Base-by-base conservation (phyloP, 495 filamentous ascomycete species). In the Massariosphaeria phaeospora region DNA sequence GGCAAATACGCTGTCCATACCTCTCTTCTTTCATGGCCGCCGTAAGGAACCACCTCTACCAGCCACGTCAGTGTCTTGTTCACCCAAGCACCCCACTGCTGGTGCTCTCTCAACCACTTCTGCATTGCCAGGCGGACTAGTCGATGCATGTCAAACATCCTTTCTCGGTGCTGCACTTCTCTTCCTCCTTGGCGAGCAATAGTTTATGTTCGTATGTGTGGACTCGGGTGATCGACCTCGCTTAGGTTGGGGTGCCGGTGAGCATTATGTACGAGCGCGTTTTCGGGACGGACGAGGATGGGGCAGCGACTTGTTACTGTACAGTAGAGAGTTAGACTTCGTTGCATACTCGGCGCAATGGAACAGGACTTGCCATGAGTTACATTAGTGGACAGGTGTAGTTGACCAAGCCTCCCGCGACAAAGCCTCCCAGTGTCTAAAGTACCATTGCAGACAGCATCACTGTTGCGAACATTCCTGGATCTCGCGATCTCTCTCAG, bases 41-140 rank as follows among this genome's bases (percentile, higher is more conserved):
- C 48, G 38, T 6, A 42, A 30, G 51, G 51, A 7, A 55, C 39
- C 7, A 55, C 23, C 27, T 55, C 51, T 9, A 26, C 40, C n/a
- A 55, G 26, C 20, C 51, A 41, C 13, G 20, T 24, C 11, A 47
- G 11, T 25, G 40, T 24, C 26, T 26, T 46, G 1, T 36, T 26
- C 29, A 21, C 23, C 51, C 51, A 55, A 43, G 1, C 17, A 18
- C 31, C 11, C 48, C 48, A 52, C 36, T 42, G 2, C 1, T 33
- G 11, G 13, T 58, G 47, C 24, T 51, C 17, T 55, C 56, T 25
- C 8, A 66, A 54, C 73, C 72, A 76, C 15, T 69, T 65, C 17
- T 66, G 63, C 34, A 67, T 71, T 23, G 72, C 68, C 24, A 76
- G 35, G 45, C 76, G 75, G 3, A 80, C 73, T 8, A 79, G 68